phyloP scores from a whole-genome alignment of 2,329 filamentous ascomycete genomes.

The Alternaria atra region DNA sequence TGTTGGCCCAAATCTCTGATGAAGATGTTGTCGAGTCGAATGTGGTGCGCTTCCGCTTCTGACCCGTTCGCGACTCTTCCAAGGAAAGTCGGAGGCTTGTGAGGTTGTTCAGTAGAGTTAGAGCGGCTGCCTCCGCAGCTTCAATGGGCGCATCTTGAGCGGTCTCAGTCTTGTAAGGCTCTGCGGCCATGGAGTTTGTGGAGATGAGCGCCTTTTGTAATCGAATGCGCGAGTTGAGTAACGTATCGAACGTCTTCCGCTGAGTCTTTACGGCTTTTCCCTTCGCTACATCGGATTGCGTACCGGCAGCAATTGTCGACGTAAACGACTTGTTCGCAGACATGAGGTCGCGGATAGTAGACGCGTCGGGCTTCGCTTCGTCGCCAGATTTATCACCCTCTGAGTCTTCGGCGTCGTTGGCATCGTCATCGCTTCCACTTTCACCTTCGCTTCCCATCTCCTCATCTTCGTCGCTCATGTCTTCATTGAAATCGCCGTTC shows the following conservation, averaged over 20 bases:
- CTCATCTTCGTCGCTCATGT: slow-evolving; percentile 32
- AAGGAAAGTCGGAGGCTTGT: slow-evolving; percentile 73
- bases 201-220: slow-evolving; percentile 89
- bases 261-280: slow-evolving; percentile 87
- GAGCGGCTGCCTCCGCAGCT: slow-evolving; percentile 84
- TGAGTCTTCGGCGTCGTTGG: slow-evolving; percentile 36
- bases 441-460: slow-evolving; percentile 59
- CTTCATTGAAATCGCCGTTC: slow-evolving; percentile 54
- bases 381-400: slow-evolving; percentile 54
- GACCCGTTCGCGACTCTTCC: slow-evolving; percentile 60
- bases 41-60: slow-evolving; percentile 66
- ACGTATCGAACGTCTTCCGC: slow-evolving; percentile 83
- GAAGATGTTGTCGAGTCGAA: slow-evolving; percentile 67
- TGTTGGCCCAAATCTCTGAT: slow-evolving; percentile 75
- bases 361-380: slow-evolving; percentile 51
- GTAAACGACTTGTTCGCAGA: slow-evolving; percentile 71
- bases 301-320: slow-evolving; percentile 70
- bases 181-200: slow-evolving; percentile 69
- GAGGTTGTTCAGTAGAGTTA: slow-evolving; percentile 84
- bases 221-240: slow-evolving; percentile 90
- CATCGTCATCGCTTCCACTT: slow-evolving; percentile 61
- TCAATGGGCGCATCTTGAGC: slow-evolving; percentile 63
- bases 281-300: slow-evolving; percentile 81
- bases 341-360: slow-evolving; percentile 73
- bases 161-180: slow-evolving; percentile 44